Conservation (phyloP, 2,329 filamentous ascomycete genomes). For the Coniella lustricola region DNA sequence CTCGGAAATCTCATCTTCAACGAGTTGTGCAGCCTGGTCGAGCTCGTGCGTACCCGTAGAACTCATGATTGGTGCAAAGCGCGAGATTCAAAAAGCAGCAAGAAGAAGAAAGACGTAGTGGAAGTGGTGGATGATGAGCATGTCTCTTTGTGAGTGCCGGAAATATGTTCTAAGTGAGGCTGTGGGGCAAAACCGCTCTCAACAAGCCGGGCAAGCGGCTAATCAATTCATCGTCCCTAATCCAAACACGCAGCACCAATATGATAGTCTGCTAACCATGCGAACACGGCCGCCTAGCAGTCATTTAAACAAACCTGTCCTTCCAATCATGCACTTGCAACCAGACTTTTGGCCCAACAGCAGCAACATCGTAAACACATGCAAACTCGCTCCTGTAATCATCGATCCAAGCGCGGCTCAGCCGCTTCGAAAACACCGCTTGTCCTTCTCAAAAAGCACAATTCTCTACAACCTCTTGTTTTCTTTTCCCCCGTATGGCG, state of each 20-base stretch:
- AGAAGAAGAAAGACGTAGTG: background rate
- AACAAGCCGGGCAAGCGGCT: constrained; percentile 6
- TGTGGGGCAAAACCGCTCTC: constrained; percentile 14
- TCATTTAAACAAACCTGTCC: background rate
- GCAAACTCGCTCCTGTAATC: constrained; percentile 13
- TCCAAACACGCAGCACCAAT: constrained; percentile 2
- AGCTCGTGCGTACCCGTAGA: background rate
- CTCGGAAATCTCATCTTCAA: constrained; percentile 49
- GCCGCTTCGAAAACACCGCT: no score
- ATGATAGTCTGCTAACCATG: constrained; percentile 2
- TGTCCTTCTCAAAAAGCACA: constrained; percentile 16
- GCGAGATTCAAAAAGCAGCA: background rate
- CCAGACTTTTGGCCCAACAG: constrained; percentile 8
- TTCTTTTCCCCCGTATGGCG: constrained; percentile 40
- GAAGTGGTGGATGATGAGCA: background rate
- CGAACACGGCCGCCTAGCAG: no score
- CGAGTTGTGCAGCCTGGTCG: constrained; percentile 10
- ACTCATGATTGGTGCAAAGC: constrained; percentile 4
- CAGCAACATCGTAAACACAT: constrained; percentile 4
- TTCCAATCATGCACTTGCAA: constrained; percentile 16
- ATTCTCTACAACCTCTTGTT: constrained; percentile 34
- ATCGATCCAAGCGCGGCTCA: constrained; percentile 2
- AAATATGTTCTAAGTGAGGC: constrained; percentile 7
- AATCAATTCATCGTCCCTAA: constrained; percentile 1
- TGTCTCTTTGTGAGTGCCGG: constrained; percentile 7